phyloP scores from a whole-genome alignment of 2,329 filamentous ascomycete species.

The Pseudocercospora cruenta region DNA sequence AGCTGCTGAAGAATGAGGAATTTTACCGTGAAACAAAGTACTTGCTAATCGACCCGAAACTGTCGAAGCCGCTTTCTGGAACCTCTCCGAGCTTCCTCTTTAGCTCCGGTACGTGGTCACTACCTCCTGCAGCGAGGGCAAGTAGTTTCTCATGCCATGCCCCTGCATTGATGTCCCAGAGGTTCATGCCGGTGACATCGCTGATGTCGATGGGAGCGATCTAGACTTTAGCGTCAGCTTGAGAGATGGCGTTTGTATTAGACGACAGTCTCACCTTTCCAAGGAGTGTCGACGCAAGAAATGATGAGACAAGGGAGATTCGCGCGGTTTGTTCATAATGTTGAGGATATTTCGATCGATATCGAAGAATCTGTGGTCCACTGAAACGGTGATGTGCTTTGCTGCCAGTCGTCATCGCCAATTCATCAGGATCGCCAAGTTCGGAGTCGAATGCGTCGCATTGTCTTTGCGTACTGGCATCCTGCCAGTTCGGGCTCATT shows the following conservation, averaged over 20 bases:
- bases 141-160: slow-evolving; percentile 76
- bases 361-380: slow-evolving; percentile 91
- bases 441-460: slow-evolving; percentile 83
- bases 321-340: slow-evolving; percentile 79
- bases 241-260: neutral
- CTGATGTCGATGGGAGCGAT: slow-evolving; percentile 89
- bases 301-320: slow-evolving; percentile 94
- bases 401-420: slow-evolving; percentile 84
- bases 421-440: slow-evolving; percentile 66
- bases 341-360: slow-evolving; percentile 76
- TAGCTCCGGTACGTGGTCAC: slow-evolving; percentile 65
- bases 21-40: slow-evolving; percentile 67
- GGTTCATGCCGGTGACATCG: slow-evolving; percentile 94
- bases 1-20: neutral
- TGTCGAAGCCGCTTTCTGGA: slow-evolving; percentile 75
- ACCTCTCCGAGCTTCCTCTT: slow-evolving; percentile 80
- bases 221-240: neutral
- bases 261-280: slow-evolving; percentile 55
- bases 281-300: slow-evolving; percentile 86
- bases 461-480: slow-evolving; percentile 89
- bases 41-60: slow-evolving; percentile 71
- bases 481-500: slow-evolving; percentile 96
- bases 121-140: slow-evolving; percentile 69
- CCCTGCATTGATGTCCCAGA: slow-evolving; percentile 83
- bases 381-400: slow-evolving; percentile 98